These are phyloP conservation scores for Leccinum longicurvipes DNA, from an alignment of 768 basidiomycete species.

Conservation along the genomic window DNA sequence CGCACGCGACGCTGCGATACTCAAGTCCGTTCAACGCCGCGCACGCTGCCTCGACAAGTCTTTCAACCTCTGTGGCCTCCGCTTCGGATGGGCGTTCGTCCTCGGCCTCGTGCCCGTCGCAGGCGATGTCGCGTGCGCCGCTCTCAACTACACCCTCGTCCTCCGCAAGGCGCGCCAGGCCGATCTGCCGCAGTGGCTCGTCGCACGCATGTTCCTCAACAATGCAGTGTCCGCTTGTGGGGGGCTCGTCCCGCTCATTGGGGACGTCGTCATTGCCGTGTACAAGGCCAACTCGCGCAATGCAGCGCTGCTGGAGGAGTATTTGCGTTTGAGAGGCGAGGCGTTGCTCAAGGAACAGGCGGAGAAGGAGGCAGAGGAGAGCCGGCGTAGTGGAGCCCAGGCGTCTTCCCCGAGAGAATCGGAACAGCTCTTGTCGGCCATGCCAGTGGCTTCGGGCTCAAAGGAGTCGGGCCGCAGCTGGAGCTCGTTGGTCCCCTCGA, in stretches of 20 bases:
- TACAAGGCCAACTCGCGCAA: conserved; percentile 92
- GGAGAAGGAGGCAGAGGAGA: conserved; percentile 25
- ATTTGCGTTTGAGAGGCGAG: conserved; percentile 71
- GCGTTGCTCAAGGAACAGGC: conserved; percentile 57
- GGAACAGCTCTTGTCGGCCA: conserved; percentile 52
- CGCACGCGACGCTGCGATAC: conserved; percentile 66
- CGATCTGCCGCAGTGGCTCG: conserved; percentile 66
- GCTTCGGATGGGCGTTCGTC: conserved; percentile 85
- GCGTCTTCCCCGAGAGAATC: conserved; percentile 33
- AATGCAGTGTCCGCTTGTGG: conserved; percentile 64
- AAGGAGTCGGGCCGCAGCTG: conserved; percentile 27
- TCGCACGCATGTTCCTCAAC: conserved; percentile 72
- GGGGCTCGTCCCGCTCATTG: conserved; percentile 68
- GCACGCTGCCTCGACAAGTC: conserved; percentile 89
- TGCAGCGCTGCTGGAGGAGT: conserved; percentile 82
- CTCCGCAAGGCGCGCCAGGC: conserved; percentile 72
- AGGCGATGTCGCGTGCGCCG: conserved; percentile 61
- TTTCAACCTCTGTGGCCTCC: conserved; percentile 73
- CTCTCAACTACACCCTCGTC: conserved; percentile 73
- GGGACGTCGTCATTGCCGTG: conserved; percentile 71
- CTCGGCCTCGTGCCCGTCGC: conserved; percentile 71
- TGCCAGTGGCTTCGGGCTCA: conserved; percentile 49
- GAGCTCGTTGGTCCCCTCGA: conserved; percentile 13
- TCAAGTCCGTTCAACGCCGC: conserved; percentile 69
- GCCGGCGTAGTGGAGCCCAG: conserved; percentile 7